These are phyloP conservation scores for Spathaspora sp. DNA, from an alignment of 805 yeast species.

Conservation along the genomic window DNA sequence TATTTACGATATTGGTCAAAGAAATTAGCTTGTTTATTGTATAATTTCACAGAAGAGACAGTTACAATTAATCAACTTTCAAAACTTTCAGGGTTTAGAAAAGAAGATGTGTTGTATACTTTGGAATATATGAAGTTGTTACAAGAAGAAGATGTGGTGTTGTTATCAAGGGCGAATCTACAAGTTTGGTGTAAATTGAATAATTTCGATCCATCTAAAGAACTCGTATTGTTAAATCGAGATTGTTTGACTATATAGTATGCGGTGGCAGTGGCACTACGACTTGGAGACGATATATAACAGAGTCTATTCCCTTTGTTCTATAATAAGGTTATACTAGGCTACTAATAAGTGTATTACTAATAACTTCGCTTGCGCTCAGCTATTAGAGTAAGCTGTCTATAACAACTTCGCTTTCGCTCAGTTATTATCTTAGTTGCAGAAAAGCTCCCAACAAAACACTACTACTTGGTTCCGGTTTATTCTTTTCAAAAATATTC, in stretches of 20 bases:
- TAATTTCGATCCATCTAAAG: constrained; percentile 20
- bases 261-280: no score
- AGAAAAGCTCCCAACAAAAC: constrained; percentile 70
- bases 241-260: constrained; percentile 16
- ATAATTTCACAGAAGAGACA: neutral
- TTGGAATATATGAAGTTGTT: constrained; percentile 49
- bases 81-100: constrained; percentile 57
- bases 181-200: constrained; percentile 26
- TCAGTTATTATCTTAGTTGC: constrained; percentile 52
- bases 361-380: no score
- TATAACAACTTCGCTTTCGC: no score
- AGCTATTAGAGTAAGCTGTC: neutral
- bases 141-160: constrained; percentile 7
- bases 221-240: constrained; percentile 25
- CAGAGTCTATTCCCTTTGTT: no score
- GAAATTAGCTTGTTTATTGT: constrained; percentile 20
- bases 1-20: constrained; percentile 77
- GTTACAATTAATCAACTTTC: constrained; percentile 50
- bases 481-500: constrained; percentile 86
- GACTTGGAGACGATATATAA: no score
- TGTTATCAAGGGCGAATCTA: constrained; percentile 19
- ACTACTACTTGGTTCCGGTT: constrained; percentile 53
- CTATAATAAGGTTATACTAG: no score
- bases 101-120: constrained; percentile 57
- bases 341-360: no score